Evolutionary conservation across 2,329 filamentous ascomycete species (phyloP).

Genomic region (Colletotrichum sp.): DNA sequence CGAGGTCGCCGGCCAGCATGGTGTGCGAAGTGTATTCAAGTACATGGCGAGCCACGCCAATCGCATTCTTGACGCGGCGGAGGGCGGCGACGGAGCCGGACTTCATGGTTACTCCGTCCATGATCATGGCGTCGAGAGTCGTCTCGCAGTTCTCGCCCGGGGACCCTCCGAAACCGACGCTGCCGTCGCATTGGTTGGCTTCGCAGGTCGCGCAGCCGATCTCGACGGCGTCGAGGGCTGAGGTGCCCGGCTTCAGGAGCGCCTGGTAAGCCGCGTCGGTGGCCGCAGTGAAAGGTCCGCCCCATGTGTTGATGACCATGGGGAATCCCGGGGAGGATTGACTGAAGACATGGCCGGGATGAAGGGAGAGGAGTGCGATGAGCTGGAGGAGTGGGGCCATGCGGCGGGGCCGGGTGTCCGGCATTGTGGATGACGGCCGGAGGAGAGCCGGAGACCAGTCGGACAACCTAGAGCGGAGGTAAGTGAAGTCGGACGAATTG

Average conservation of each 20-base stretch:
- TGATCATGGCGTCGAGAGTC: slow-evolving; percentile 64
- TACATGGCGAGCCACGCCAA: slow-evolving; percentile 55
- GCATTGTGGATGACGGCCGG: neutral
- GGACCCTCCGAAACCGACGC: slow-evolving; percentile 60
- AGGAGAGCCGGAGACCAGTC: neutral
- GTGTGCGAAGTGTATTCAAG: slow-evolving; percentile 57
- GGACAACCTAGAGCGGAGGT: neutral
- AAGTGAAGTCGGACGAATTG: neutral
- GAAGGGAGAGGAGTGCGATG: slow-evolving; percentile 18
- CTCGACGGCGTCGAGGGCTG: slow-evolving; percentile 57
- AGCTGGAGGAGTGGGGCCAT: slow-evolving; percentile 4
- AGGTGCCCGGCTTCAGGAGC: slow-evolving; percentile 33
- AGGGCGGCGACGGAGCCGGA: slow-evolving; percentile 58
- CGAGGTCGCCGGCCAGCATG: slow-evolving; percentile 56
- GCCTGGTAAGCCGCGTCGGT: slow-evolving; percentile 55
- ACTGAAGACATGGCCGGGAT: slow-evolving; percentile 11
- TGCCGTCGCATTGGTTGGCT: slow-evolving; percentile 56
- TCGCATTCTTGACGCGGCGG: slow-evolving; percentile 52
- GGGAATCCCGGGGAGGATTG: slow-evolving; percentile 46
- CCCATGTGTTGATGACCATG: slow-evolving; percentile 61
- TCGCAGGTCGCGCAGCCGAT: slow-evolving; percentile 58
- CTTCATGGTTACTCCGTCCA: slow-evolving; percentile 60
- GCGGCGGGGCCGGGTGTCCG: slow-evolving; percentile 4
- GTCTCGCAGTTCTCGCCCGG: slow-evolving; percentile 63
- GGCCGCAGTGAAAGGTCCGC: slow-evolving; percentile 54